Conservation (phyloP, 495 filamentous ascomycete genomes). For the Penicillium paradoxum region DNA sequence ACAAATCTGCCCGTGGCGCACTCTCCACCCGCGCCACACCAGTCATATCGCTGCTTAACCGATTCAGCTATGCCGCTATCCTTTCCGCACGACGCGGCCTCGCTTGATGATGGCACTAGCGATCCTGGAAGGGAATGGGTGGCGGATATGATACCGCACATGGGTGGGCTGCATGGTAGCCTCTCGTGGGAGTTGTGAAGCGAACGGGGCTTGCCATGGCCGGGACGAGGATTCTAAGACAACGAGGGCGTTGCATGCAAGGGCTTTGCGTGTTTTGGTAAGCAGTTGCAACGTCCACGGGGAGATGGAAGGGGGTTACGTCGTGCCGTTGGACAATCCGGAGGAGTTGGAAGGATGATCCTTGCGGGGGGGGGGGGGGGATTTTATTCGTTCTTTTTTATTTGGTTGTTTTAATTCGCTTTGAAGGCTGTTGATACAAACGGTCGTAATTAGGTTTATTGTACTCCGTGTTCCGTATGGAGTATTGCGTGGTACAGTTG, state of each 20-base stretch:
- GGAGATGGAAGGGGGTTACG: no score
- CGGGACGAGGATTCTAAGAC: constrained; percentile 7
- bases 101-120: neutral
- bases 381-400: no score
- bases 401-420: no score
- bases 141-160: constrained; percentile 19
- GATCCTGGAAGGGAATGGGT: neutral
- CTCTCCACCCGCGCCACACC: constrained; percentile 21
- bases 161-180: neutral
- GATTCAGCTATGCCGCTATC: constrained; percentile 9
- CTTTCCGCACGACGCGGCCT: neutral
- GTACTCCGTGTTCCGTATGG: no score
- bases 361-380: no score
- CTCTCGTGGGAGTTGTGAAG: constrained; percentile 9
- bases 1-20: constrained; percentile 10
- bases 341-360: no score
- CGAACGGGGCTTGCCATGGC: constrained; percentile 8
- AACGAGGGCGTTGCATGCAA: constrained; percentile 21
- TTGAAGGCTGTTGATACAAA: no score
- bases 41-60: constrained; percentile 22
- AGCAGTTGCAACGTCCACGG: no score
- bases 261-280: constrained; percentile 4
- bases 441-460: no score
- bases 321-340: no score
- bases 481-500: no score